Conservation (phyloP, 2,329 filamentous ascomycete species). For the Basipetospora chlamydospora region DNA sequence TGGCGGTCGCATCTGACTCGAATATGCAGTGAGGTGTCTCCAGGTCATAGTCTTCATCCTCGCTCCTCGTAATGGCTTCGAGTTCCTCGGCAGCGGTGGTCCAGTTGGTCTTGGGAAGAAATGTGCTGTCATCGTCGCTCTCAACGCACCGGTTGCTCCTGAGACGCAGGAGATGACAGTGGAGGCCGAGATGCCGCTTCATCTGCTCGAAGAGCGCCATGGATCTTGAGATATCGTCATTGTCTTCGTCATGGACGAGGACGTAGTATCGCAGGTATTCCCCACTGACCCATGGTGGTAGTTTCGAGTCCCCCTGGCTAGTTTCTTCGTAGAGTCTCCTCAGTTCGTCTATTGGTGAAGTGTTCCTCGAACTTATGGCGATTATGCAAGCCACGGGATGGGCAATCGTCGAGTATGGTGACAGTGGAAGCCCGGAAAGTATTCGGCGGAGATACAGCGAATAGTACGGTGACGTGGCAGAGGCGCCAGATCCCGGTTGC, state of each 20-base stretch:
- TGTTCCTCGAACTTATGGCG: slow-evolving; percentile 81
- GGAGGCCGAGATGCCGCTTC: slow-evolving; percentile 94
- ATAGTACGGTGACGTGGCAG: slow-evolving; percentile 63
- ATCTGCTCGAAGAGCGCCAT: slow-evolving; percentile 92
- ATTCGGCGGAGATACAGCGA: slow-evolving; percentile 71
- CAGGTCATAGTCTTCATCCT: slow-evolving; percentile 51
- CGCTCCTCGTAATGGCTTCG: slow-evolving; percentile 52
- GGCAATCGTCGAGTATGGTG: slow-evolving; percentile 81
- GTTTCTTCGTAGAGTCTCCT: slow-evolving; percentile 72
- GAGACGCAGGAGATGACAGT: slow-evolving; percentile 82
- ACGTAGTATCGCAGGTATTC: slow-evolving; percentile 95
- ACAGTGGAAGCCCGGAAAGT: slow-evolving; percentile 62
- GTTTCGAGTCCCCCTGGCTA: slow-evolving; percentile 55
- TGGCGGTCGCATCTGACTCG: slow-evolving; percentile 78
- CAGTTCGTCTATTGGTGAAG: slow-evolving; percentile 72
- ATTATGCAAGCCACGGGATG: slow-evolving; percentile 93
- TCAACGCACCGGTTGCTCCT: slow-evolving; percentile 73
- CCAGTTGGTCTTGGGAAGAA: slow-evolving; percentile 75
- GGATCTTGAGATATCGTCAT: slow-evolving; percentile 80
- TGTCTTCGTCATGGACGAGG: slow-evolving; percentile 89
- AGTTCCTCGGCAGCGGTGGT: slow-evolving; percentile 77
- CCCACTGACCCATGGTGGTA: slow-evolving; percentile 77
- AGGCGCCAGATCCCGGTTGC: slow-evolving; percentile 26
- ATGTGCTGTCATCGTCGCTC: slow-evolving; percentile 81
- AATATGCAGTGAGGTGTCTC: slow-evolving; percentile 69